Conservation (phyloP, 257 asterid species). For the Solanum appendiculatum region DNA sequence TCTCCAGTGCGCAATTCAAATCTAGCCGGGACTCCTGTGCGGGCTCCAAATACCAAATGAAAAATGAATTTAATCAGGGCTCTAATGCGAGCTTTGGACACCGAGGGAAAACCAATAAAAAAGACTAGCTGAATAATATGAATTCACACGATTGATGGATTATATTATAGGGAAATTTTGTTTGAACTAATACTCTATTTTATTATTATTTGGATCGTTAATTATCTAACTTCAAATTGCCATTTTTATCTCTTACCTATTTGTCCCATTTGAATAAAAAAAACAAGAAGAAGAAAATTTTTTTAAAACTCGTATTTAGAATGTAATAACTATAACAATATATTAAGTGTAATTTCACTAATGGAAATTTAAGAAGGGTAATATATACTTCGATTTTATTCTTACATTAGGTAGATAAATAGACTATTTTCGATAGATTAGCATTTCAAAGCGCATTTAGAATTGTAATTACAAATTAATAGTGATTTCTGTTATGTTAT, state of each 20-base stretch:
- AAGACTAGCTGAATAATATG: neutral
- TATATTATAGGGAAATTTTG: neutral
- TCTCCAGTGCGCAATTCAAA: too few species aligned
- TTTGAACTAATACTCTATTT: neutral
- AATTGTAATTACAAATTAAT: neutral
- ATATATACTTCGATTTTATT: fast-evolving
- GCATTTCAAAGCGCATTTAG: neutral
- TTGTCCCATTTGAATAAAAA: neutral
- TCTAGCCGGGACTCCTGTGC: too few species aligned
- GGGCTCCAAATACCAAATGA: too few species aligned
- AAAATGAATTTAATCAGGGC: too few species aligned
- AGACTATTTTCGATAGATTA: neutral
- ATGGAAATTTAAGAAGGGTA: fast-evolving
- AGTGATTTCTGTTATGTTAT: neutral
- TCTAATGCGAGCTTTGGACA: too few species aligned
- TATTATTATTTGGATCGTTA: neutral
- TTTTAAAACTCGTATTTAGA: neutral
- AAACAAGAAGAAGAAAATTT: neutral
- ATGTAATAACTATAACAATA: neutral
- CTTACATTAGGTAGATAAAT: fast-evolving
- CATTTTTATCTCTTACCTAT: neutral
- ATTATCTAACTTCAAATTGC: neutral
- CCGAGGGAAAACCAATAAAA: neutral
- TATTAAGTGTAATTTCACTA: neutral
- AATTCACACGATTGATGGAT: neutral